Conservation (phyloP, 2,329 filamentous ascomycete genomes). For the Aspergillus tamarii region DNA sequence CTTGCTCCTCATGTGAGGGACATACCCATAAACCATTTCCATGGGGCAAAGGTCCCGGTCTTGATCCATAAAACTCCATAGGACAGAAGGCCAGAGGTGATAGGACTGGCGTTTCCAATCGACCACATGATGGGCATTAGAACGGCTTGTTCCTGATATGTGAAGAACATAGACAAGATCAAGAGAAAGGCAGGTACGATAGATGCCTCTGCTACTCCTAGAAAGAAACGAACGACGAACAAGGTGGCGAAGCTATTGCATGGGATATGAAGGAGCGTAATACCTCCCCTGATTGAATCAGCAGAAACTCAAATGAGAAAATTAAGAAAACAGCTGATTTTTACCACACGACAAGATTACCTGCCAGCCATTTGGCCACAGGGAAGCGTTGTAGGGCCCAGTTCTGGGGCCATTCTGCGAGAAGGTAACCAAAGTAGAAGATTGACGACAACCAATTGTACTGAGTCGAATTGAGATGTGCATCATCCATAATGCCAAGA, state of each 20-base stretch:
- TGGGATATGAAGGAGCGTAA: constrained; percentile 41
- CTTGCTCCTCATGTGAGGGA: not conserved
- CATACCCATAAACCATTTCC: constrained; percentile 47
- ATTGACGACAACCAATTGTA: constrained; percentile 49
- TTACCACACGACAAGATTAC: constrained; percentile 31
- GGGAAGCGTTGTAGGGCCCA: constrained; percentile 48
- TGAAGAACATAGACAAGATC: constrained; percentile 44
- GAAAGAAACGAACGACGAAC: constrained; percentile 53
- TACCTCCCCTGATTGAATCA: constrained; percentile 33
- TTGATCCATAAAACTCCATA: constrained; percentile 48
- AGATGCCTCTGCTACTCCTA: constrained; percentile 57
- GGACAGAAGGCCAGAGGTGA: constrained; percentile 44
- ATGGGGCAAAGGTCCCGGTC: constrained; percentile 40
- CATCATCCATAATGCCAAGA: constrained; percentile 37
- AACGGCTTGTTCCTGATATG: constrained; percentile 38
- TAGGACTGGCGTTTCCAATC: constrained; percentile 43
- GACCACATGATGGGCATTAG: constrained; percentile 46
- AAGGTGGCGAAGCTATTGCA: constrained; percentile 54
- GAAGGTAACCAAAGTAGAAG: constrained; percentile 48
- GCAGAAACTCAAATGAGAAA: rapidly evolving
- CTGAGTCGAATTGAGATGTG: constrained; percentile 28
- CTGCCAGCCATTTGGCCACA: constrained; percentile 42
- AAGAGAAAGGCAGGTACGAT: constrained; percentile 54
- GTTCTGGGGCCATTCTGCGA: constrained; percentile 45
- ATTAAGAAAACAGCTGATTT: not conserved